Conservation (phyloP, 805 yeast genomes). For the Candida maris region DNA sequence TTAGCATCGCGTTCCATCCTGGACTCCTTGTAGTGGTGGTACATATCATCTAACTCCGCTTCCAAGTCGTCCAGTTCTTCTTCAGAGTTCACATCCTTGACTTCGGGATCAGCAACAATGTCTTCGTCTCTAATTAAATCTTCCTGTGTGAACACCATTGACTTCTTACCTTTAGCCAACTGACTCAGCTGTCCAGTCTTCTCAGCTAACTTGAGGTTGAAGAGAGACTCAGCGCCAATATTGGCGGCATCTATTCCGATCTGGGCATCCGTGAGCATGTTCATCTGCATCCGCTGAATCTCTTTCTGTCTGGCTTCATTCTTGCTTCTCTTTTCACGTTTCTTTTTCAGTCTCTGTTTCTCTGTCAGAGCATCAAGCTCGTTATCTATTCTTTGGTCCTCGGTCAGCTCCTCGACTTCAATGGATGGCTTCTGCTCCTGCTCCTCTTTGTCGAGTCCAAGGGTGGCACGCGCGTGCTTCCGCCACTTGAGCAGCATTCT, state of each 20-base stretch:
- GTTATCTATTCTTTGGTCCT: constrained; percentile 84
- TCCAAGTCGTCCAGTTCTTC: constrained; percentile 70
- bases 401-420: constrained; percentile 70
- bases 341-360: constrained; percentile 62
- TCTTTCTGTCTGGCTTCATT: constrained; percentile 88
- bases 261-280: constrained; percentile 88
- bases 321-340: constrained; percentile 76
- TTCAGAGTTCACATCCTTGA: constrained; percentile 32
- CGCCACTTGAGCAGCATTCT: constrained; percentile 84
- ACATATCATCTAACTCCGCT: constrained; percentile 79
- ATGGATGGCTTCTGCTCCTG: constrained; percentile 46
- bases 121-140: constrained; percentile 55
- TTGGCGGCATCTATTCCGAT: constrained; percentile 91
- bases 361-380: constrained; percentile 75
- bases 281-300: constrained; percentile 88
- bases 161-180: constrained; percentile 71
- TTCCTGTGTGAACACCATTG: constrained; percentile 55
- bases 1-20: constrained; percentile 68
- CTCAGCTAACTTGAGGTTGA: constrained; percentile 81
- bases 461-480: constrained; percentile 71
- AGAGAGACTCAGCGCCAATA: constrained; percentile 72
- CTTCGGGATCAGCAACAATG: constrained; percentile 46
- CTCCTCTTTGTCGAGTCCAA: constrained; percentile 62
- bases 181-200: constrained; percentile 78
- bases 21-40: constrained; percentile 61